Percentiles rank a stretch among this genome's conserved stretches.
Conservation (phyloP, 805 yeast species). For the Kodamaea fukazawae region DNA sequence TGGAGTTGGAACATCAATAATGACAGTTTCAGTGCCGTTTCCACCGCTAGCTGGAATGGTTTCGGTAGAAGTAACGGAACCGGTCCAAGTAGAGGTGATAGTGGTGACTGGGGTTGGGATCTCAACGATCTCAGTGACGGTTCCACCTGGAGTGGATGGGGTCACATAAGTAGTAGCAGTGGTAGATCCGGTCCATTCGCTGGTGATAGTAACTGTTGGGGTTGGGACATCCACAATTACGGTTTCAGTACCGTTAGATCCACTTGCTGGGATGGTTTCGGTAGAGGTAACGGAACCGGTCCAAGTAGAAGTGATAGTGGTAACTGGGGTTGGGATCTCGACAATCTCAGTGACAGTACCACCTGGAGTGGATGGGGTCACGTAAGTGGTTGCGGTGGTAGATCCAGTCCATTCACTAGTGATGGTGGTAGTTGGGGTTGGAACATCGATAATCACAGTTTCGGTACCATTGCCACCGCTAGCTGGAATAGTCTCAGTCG, state of each 20-base stretch:
- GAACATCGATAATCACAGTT: slow-evolving; percentile 14
- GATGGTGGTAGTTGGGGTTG: slow-evolving; percentile 11
- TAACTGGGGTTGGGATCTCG: slow-evolving; percentile 5
- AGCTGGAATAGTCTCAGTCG: slow-evolving; percentile 11
- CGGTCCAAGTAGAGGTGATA: slow-evolving; percentile 14
- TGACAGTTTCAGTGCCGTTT: slow-evolving; percentile 10
- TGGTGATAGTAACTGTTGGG: slow-evolving; percentile 10
- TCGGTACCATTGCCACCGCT: slow-evolving; percentile 10
- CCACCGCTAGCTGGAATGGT: slow-evolving; percentile 10
- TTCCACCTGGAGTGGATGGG: slow-evolving; percentile 8
- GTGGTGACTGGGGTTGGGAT: slow-evolving; percentile 11
- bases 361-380: not conserved
- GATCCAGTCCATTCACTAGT: slow-evolving; percentile 11
- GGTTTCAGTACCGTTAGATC: slow-evolving; percentile 5
- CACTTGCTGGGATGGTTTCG: slow-evolving; percentile 2
- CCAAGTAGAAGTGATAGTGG: slow-evolving; percentile 1
- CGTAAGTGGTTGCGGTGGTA: slow-evolving; percentile 10
- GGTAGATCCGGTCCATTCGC: slow-evolving; percentile 8
- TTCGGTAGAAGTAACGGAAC: slow-evolving; percentile 7
- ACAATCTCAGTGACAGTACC: slow-evolving; percentile 9
- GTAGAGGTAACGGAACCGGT: not conserved
- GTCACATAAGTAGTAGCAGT: not conserved
- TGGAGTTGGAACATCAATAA: slow-evolving; percentile 9
- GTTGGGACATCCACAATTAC: slow-evolving; percentile 14
- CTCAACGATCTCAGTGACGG: slow-evolving; percentile 12